Conservation (phyloP, 163 green algal genomes). For the Chlorella variabilis region DNA sequence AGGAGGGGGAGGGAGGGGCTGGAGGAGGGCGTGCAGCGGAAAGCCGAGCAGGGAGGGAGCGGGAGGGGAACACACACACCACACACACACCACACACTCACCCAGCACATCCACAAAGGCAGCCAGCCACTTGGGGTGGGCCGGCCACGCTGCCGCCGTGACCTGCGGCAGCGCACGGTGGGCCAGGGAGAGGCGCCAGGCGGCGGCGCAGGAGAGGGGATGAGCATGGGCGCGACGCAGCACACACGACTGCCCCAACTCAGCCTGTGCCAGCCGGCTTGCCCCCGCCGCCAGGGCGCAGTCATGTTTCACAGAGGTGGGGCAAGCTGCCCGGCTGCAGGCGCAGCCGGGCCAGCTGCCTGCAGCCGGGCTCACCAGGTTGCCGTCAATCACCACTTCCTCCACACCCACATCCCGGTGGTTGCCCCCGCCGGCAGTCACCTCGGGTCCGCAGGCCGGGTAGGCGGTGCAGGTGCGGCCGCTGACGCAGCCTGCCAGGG, state of each 20-base stretch:
- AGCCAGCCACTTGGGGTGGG: constrained; percentile 50
- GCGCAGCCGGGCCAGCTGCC: not conserved
- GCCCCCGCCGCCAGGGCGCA: too few species aligned
- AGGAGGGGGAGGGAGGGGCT: too few species aligned
- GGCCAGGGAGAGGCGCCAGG: too few species aligned
- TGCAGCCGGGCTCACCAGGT: constrained; percentile 32
- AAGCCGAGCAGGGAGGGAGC: too few species aligned
- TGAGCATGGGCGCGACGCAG: not conserved
- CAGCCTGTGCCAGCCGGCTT: too few species aligned
- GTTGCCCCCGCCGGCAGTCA: constrained; percentile 15
- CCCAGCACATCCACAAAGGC: constrained; percentile 57
- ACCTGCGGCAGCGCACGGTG: constrained; percentile 49
- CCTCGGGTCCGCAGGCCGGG: constrained; percentile 45
- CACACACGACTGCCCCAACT: too few species aligned
- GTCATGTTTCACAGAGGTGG: too few species aligned
- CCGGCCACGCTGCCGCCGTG: constrained; percentile 57
- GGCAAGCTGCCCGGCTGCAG: too few species aligned
- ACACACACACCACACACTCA: constrained; percentile 33
- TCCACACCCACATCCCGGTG: constrained; percentile 5
- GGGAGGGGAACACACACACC: too few species aligned
- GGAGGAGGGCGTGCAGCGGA: too few species aligned
- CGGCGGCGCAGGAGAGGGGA: not conserved
- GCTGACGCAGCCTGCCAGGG: constrained; percentile 39
- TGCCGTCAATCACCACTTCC: constrained; percentile 43
- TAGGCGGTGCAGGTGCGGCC: constrained; percentile 43